Evolutionary conservation across 805 yeast species (phyloP).

Genomic region (Grigorovia yakushimaensis): DNA sequence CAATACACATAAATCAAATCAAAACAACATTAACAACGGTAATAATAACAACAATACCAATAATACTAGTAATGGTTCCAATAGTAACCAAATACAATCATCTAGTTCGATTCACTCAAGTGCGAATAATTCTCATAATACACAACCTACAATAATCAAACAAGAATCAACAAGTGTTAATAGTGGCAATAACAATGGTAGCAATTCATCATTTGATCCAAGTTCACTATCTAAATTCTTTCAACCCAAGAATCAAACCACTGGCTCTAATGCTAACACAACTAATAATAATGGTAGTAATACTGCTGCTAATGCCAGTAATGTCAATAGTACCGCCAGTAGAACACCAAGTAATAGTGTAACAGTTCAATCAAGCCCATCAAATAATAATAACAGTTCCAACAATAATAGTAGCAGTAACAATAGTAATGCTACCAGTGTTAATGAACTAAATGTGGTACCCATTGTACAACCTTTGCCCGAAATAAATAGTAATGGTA

Average conservation of each 20-base stretch:
- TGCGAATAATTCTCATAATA: neutral
- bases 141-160: neutral
- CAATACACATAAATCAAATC: neutral
- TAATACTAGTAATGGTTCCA: neutral
- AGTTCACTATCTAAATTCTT: slow-evolving; percentile 29
- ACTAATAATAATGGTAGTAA: neutral
- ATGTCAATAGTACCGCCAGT: neutral
- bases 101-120: neutral
- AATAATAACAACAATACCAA: neutral
- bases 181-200: neutral
- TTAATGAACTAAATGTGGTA: neutral
- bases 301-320: neutral
- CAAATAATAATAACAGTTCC: neutral
- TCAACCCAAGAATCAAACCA: slow-evolving; percentile 26
- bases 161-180: neutral
- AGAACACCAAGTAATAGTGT: neutral
- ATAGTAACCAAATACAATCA: too few relatives aligned
- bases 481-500: neutral
- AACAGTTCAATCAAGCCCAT: neutral
- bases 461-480: neutral
- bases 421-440: neutral
- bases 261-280: neutral
- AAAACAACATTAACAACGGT: neutral
- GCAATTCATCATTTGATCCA: slow-evolving; percentile 23
- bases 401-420: neutral